A percentile compares a stretch with the other conserved stretches of the same genome.
Conservation (phyloP, 2,329 filamentous ascomycete species). For the Allantophomopsis lycopodina region DNA sequence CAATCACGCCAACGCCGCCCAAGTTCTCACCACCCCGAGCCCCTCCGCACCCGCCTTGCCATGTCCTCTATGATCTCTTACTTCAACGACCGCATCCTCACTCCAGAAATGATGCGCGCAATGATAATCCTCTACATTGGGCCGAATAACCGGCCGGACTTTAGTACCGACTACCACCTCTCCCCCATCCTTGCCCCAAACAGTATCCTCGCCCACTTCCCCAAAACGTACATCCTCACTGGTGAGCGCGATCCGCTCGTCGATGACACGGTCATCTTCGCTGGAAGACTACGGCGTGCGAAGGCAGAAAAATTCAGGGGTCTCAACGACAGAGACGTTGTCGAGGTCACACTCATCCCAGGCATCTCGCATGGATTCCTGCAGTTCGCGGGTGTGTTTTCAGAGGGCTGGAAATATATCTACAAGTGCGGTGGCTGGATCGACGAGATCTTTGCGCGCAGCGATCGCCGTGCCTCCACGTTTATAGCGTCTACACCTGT, state of each 20-base stretch:
- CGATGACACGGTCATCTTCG: constrained; percentile 94
- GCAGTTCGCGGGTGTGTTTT: constrained; percentile 80
- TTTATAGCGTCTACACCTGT: constrained; percentile 8
- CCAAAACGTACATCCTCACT: constrained; percentile 87
- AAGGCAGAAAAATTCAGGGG: constrained; percentile 43
- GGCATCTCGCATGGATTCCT: constrained; percentile 90
- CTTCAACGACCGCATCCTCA: constrained; percentile 88
- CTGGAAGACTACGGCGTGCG: constrained; percentile 72
- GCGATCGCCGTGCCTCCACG: constrained; percentile 20
- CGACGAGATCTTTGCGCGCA: constrained; percentile 55
- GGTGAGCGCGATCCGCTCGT: constrained; percentile 92
- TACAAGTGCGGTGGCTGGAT: constrained; percentile 72
- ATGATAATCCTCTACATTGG: constrained; percentile 99
- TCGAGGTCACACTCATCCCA: constrained; percentile 74
- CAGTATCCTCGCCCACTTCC: constrained; percentile 68
- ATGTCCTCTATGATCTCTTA: constrained; percentile 98
- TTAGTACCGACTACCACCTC: constrained; percentile 79
- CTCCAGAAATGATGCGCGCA: constrained; percentile 95
- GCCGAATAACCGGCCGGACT: constrained; percentile 84
- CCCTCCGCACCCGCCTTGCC: constrained; percentile 72
- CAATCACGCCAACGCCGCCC: constrained; percentile 2
- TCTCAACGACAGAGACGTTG: constrained; percentile 61
- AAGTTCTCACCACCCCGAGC: constrained; percentile 37
- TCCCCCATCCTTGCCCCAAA: constrained; percentile 86
- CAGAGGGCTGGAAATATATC: constrained; percentile 81